These are phyloP conservation scores for Solanum chaucha DNA, from an alignment of 257 asterid species.

Conservation along the genomic window DNA sequence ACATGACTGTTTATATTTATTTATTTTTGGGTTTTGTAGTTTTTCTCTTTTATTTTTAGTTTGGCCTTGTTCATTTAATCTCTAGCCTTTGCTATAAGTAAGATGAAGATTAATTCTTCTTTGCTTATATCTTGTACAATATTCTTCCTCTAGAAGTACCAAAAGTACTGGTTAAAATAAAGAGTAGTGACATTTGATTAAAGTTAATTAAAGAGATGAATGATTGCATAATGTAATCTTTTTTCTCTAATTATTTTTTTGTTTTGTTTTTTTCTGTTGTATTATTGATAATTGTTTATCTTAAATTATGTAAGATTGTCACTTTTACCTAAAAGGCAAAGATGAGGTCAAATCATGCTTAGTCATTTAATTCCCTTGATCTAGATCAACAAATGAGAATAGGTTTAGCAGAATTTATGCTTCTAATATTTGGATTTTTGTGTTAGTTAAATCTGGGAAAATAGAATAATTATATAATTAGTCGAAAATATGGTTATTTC, in stretches of 20 bases:
- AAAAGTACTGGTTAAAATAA: not conserved
- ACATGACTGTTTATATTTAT: no score
- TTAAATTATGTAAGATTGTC: not conserved
- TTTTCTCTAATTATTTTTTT: not conserved
- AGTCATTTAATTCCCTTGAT: not conserved
- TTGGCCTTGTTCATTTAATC: not conserved
- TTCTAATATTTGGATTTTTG: not conserved
- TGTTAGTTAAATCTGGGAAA: not conserved
- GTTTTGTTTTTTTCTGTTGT: not conserved
- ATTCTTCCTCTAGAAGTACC: not conserved
- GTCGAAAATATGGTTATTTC: not conserved
- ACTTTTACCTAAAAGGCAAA: not conserved
- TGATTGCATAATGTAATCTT: not conserved
- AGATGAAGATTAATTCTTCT: not conserved
- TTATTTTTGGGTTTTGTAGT: not conserved
- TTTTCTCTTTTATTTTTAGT: not conserved
- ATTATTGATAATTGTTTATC: not conserved
- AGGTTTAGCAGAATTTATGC: not conserved
- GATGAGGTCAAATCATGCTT: not conserved
- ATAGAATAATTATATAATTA: not conserved
- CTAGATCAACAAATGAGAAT: not conserved
- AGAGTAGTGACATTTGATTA: not conserved
- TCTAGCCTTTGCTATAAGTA: not conserved
- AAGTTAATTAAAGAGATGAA: not conserved
- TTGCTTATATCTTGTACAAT: not conserved